Evolutionary conservation across 352 stramenopile species (phyloP).

Genomic region (Globisporangium canariense): DNA sequence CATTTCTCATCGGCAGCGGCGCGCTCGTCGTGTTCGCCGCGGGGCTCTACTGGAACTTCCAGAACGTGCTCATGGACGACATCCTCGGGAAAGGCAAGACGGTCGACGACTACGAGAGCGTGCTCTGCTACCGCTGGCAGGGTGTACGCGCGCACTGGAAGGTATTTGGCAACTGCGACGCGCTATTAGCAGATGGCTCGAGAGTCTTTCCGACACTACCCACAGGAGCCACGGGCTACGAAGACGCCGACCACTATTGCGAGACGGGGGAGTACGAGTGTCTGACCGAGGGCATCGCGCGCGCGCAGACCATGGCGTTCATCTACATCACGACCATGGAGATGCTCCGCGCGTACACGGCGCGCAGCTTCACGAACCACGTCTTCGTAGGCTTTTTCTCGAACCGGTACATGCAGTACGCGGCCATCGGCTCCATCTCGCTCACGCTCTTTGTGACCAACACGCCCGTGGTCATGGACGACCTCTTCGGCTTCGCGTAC

Average conservation of each 20-base stretch:
- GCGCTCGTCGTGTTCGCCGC: constrained; percentile 49
- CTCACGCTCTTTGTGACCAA: constrained; percentile 38
- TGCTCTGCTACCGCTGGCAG: constrained; percentile 55
- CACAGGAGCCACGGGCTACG: constrained; percentile 23
- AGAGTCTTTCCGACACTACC: constrained; percentile 51
- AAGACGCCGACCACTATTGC: constrained; percentile 48
- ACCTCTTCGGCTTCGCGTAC: constrained; percentile 37
- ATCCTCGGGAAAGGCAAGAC: constrained; percentile 51
- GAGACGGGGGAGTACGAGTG: constrained; percentile 60
- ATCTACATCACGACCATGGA: constrained; percentile 51
- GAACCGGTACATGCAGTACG: constrained; percentile 43
- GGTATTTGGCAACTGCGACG: constrained; percentile 54
- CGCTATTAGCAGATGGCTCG: constrained; percentile 33
- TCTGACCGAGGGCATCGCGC: constrained; percentile 33
- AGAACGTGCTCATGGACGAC: constrained; percentile 36
- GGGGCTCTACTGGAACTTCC: constrained; percentile 76
- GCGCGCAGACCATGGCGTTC: constrained; percentile 43
- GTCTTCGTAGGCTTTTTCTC: constrained; percentile 34
- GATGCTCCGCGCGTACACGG: constrained; percentile 46
- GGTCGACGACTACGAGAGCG: constrained; percentile 44
- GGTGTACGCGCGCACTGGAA: constrained; percentile 47
- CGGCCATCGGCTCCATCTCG: constrained; percentile 32
- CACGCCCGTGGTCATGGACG: constrained; percentile 30
- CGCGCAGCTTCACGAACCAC: constrained; percentile 41
- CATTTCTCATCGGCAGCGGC: constrained; percentile 44